Evolutionary conservation across 192 early-diverging fungal species (phyloP), one percentile per base, ranked within the genome.

Genomic region (Chytriomyces sp.): DNA sequence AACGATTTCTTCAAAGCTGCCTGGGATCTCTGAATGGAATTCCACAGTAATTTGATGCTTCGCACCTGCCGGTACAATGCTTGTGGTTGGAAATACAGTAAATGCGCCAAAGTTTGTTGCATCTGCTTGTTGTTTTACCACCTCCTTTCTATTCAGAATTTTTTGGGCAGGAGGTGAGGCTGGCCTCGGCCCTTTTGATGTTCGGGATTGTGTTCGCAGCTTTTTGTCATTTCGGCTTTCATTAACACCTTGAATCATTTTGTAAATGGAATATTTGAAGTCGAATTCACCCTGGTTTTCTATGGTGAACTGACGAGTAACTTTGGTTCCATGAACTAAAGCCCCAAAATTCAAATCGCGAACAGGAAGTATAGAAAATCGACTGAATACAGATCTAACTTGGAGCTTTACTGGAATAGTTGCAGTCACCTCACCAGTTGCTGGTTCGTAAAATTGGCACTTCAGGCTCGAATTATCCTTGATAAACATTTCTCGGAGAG

Each of bases 231-330:
- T 12, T 30, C 82, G 77, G 14, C 37, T 60, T 3, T 88, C 82
- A 10, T 52, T 59, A 5, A 25, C 4, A 5, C 78, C 77, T 38
- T 75, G 76, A 30, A 86, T 61, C 10, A 84, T 53, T 61, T 85
- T 89, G 77, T 79, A 84, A 31, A 89, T 82, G 12, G 81, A 82
- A 71, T 78, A 89, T 40, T 78, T 72, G 71, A 89, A 89, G 52
- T 89, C 88, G 76, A 88, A 89, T 56, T 89, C 88, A 32, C 88
- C 88, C 37, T 70, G 59, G 64, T 89, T 89, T 60, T 89, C 88
- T 44, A 89, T 79, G 8, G 80, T 77, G 59, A 89, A 86, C 59
- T 83, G 82, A 25, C 82, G 63, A 10, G 78, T 78, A 22, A 68
- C 77, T 79, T 89, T 89, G 5, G 77, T 87, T 3, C 88, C 88